Base-by-base conservation (phyloP, 768 basidiomycete genomes). In the Tulasnella sp. region DNA sequence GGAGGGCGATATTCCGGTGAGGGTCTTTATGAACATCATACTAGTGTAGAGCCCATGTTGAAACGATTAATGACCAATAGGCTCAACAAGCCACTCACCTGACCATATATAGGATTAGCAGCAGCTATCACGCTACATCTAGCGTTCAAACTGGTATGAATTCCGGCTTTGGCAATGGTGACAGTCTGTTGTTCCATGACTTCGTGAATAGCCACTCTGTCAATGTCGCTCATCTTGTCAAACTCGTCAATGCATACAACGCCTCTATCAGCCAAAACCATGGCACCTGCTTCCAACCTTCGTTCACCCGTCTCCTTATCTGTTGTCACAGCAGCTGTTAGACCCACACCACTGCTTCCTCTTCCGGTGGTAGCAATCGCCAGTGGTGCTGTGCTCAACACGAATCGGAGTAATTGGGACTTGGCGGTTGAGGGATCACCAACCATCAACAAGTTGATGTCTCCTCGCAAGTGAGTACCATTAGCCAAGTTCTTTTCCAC, bases 151-250 rank as follows among this genome's bases (percentile, higher is more conserved):
- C 85, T 91, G 0, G 95, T 99, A 63, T 98, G 95, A 58, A 99
- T 99, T 53, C 95, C 95, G 10, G 95, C 95, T 62, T 99, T 99
- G 42, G 95, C 95, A 57, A 99, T 99, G 7, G 95, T 98, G 41
- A 99, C 93, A 0, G 95, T 99, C 64, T 99, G 95, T 65, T 96
- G 93, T 64, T 98, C 95, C 95, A 99, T 99, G 62, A 98, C 95
- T 77, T 99, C 95, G 68, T 99, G 95, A 60, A 99, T 99, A 29
- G 95, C 93, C 16, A 98, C 93, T 58, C 95, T 79, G 69, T 99
- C 95, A 58, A 98, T 76, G 63, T 99, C 95, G 24, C 89, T 92
- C 95, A 99, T 98, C 66, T 99, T 99, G 75, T 99, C 95, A 62
- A 99, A 99, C 67, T 99, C 95, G 66, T 99, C 95, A 59, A 99